These are phyloP conservation scores for Sporothrix variecibatus DNA, from an alignment of 2,329 filamentous ascomycete genomes.

Conservation along the genomic window DNA sequence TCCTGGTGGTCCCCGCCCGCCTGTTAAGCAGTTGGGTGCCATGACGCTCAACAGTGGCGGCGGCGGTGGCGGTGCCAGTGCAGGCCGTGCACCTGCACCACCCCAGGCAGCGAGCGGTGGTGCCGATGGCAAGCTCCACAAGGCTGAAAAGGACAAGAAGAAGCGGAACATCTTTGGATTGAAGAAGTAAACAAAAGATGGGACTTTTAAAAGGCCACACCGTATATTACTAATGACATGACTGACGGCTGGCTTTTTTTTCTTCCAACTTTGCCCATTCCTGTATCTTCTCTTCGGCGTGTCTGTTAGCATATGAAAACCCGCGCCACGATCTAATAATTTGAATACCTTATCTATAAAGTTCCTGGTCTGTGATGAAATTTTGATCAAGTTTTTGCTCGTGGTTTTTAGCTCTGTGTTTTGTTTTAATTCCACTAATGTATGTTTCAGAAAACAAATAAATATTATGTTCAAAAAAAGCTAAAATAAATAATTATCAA, in stretches of 20 bases:
- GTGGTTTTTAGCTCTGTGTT: background rate
- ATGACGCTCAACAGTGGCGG: conserved; percentile 51
- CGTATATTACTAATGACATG: background rate
- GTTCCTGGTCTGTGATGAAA: background rate
- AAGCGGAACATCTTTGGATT: conserved; percentile 41
- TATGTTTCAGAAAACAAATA: no score
- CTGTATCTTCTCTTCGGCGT: background rate
- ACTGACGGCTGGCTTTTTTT: background rate
- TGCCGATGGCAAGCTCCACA: conserved; percentile 45
- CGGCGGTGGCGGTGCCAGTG: conserved; percentile 33
- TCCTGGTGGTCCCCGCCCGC: conserved; percentile 46
- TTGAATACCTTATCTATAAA: background rate
- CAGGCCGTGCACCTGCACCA: conserved; percentile 30
- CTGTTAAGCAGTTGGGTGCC: conserved; percentile 56
- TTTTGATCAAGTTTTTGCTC: background rate
- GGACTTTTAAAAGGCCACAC: background rate
- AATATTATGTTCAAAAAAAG: no score
- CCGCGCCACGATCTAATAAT: conserved; percentile 12
- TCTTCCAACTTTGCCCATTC: background rate
- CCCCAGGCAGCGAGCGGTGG: background rate
- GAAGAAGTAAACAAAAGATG: conserved; percentile 35
- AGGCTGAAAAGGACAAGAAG: conserved; percentile 49
- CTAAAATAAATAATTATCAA: no score
- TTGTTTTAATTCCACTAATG: no score
- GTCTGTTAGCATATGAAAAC: background rate